Evolutionary conservation across 805 yeast species (phyloP).

Genomic region (Nakazawaea anatomiae): DNA sequence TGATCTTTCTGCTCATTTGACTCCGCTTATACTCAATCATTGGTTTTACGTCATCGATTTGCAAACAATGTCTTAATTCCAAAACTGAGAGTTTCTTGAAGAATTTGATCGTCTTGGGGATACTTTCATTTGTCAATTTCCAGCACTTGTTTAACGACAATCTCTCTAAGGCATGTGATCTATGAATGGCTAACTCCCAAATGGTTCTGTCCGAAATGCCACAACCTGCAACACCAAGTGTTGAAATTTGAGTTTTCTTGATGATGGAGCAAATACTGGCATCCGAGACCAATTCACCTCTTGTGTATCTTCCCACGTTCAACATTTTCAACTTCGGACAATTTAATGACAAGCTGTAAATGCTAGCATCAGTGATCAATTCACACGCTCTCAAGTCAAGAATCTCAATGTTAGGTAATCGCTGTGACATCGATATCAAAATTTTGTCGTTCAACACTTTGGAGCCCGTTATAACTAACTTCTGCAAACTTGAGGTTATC

Average conservation of each 20-base stretch:
- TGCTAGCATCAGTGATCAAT: constrained; percentile 65
- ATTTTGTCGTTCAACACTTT: constrained; percentile 55
- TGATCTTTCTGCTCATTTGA: constrained; percentile 35
- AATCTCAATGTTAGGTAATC: constrained; percentile 53
- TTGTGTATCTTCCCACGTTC: constrained; percentile 74
- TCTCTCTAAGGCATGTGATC: constrained; percentile 51
- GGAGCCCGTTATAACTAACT: constrained; percentile 67
- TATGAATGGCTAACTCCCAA: constrained; percentile 67
- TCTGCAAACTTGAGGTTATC: constrained; percentile 34
- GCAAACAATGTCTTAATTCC: constrained; percentile 62
- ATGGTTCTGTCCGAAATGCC: constrained; percentile 67
- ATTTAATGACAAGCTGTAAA: constrained; percentile 55
- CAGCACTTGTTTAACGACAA: constrained; percentile 73
- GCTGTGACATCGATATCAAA: constrained; percentile 42
- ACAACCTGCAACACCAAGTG: constrained; percentile 90
- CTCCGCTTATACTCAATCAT: constrained; percentile 62
- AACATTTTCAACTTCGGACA: constrained; percentile 55
- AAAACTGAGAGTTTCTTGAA: constrained; percentile 62
- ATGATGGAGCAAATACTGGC: constrained; percentile 55
- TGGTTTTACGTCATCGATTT: constrained; percentile 54
- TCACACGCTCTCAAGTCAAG: constrained; percentile 86
- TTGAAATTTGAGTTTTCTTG: constrained; percentile 49
- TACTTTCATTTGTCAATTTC: constrained; percentile 22
- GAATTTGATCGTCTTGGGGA: constrained; percentile 31
- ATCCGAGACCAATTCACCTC: constrained; percentile 67